Evolutionary conservation across 2,329 filamentous ascomycete species (phyloP), one percentile per base, ranked within the genome.

Genomic region (Domatiomyces globalis): DNA sequence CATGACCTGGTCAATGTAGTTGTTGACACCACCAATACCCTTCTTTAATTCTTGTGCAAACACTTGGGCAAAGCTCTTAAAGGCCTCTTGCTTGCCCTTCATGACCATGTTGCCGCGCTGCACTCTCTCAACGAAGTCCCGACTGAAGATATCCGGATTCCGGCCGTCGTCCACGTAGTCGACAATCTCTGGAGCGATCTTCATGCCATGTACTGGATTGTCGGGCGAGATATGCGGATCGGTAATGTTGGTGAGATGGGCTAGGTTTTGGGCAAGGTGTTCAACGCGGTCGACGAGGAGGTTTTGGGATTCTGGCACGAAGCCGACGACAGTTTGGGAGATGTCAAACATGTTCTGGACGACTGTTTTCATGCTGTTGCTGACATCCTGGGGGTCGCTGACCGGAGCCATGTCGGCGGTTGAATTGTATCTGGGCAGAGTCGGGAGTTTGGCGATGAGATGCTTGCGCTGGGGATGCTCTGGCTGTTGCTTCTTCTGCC

Each of bases 101-200:
- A 81, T 65, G 63, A 78, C 74, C 61, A 81, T 78, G 56, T 83
- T 83, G 47, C 75, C 73, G 54, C 74, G 71, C 67, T 81, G 79
- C 7, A 80, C 77, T 25, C 77, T 68, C 65, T 83, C 79, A 45
- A 83, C 77, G 56, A 82, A 81, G 58, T 83, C 78, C 45, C 79
- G 73, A 7, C 78, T 82, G 65, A 81, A 83, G 58, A 83, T 81
- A 59, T 83, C 79, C 6, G 79, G 80, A 60, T 83, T 83, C 19
- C 79, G 75, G 17, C 77, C 74, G 18, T 73, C 69, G 59, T 82
- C 78, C 33, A 83, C 77, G 62, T 82, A 83, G 51, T 73, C 71
- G 56, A 80, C 75, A 29, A 83, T 76, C 58, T 82, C 79, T 4
- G 77, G 72, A 0, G 80, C 79, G 1, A 83, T 72, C 46, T 74